phyloP scores from a whole-genome alignment of 2,329 filamentous ascomycete genomes.

The Stagonosporopsis tanaceti region DNA sequence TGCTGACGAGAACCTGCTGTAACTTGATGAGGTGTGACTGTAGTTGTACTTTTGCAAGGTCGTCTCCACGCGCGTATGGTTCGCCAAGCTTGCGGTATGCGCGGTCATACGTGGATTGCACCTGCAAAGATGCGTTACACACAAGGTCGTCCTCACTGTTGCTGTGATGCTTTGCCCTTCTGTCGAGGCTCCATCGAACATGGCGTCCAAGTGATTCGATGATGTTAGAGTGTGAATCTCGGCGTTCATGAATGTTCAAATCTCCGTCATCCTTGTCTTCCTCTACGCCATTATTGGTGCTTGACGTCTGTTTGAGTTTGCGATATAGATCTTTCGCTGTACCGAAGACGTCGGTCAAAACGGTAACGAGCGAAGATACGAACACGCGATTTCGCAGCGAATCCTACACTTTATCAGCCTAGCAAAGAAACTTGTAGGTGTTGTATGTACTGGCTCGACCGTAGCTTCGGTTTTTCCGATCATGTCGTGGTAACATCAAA shows the following conservation, averaged over 20 bases:
- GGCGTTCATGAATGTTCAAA: slow-evolving; percentile 15
- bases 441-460: slow-evolving; percentile 6
- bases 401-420: slow-evolving; percentile 19
- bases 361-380: slow-evolving; percentile 41
- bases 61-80: slow-evolving; percentile 42
- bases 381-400: slow-evolving; percentile 35
- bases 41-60: slow-evolving; percentile 41
- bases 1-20: slow-evolving; percentile 39
- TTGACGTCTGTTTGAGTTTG: slow-evolving; percentile 38
- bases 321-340: slow-evolving; percentile 43
- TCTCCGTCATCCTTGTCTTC: slow-evolving; percentile 3
- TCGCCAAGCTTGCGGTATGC: slow-evolving; percentile 42
- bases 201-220: slow-evolving; percentile 19
- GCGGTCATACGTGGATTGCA: slow-evolving; percentile 40
- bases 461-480: background rate
- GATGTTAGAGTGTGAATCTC: slow-evolving; percentile 29
- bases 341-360: slow-evolving; percentile 40
- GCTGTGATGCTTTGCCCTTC: slow-evolving; percentile 24
- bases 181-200: slow-evolving; percentile 23
- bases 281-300: slow-evolving; percentile 25
- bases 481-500: background rate
- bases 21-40: slow-evolving; percentile 45
- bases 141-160: slow-evolving; percentile 44
- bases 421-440: background rate
- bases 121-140: slow-evolving; percentile 31